Conservation (phyloP, 129 eudicot species). For the Silybum marianum region DNA sequence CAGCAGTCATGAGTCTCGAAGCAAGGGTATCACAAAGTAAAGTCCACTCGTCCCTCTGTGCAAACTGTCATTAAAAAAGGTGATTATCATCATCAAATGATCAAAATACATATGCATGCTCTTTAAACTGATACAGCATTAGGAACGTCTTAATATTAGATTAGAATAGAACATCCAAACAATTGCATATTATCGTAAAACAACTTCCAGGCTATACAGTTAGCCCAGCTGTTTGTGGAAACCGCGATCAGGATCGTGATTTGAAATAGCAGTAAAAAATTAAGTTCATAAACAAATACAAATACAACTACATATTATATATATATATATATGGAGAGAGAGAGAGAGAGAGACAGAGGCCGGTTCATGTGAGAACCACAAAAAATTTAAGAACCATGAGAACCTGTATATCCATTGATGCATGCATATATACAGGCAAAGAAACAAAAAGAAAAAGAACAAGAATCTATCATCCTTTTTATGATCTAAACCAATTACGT, state of each 20-base stretch:
- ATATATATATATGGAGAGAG: too few species aligned
- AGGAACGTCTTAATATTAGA: not conserved
- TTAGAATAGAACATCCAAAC: not conserved
- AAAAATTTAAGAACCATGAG: too few species aligned
- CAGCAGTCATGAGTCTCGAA: conserved; percentile 67
- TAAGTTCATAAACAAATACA: not conserved
- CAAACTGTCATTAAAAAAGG: conserved; percentile 49
- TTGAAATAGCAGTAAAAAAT: not conserved
- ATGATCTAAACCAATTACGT: not conserved
- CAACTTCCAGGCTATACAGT: not conserved
- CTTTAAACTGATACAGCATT: not conserved
- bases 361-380: not conserved
- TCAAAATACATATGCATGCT: not conserved
- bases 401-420: too few species aligned
- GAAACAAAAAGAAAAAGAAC: not conserved
- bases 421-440: too few species aligned
- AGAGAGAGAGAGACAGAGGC: not conserved
- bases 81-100: conserved; percentile 5
- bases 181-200: not conserved
- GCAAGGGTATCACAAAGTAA: conserved; percentile 73
- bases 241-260: not conserved
- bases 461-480: not conserved
- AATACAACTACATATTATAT: not conserved
- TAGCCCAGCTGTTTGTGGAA: not conserved
- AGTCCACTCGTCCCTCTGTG: conserved; percentile 81